Evolutionary conservation across 2,329 filamentous ascomycete species (phyloP), one percentile per base, ranked within the genome.

Genomic region (Talaromyces sp.): DNA sequence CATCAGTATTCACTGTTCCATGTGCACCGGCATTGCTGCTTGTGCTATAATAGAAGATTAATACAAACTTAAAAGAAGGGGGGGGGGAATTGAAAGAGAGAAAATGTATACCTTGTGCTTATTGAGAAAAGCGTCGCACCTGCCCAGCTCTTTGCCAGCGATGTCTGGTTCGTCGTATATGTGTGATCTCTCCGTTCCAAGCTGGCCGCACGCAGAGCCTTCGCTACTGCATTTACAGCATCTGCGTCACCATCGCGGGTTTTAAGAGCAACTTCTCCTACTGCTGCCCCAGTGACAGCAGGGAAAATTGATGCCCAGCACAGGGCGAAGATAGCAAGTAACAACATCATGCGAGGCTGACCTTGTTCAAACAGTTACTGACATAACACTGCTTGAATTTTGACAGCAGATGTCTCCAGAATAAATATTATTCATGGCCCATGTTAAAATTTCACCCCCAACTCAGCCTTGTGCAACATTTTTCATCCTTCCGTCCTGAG

Each of bases 81-180:
- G 13, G 3, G 13, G 22, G 22, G 27, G 15, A 28, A 19, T 39
- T 10, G 15, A 33, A 51, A 36, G 15, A 51, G 51, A 28, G n/a
- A 25, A 25, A 25, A 22, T 10, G 13, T 47, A 33, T 55, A 62
- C 55, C 52, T 32, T 36, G 19, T 30, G 7, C 55, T 28, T 17
- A 42, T 36, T 13, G 53, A 32, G 19, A 62, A 57, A 13, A 62
- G 28, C 19, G 47, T 61, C 30, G 55, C 44, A 8, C 47, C 47
- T 10, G 32, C n/a, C 59, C 59, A 61, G 55, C 47, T 54, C 17
- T 58, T 58, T 19, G 55, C 32, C 28, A 61, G 32, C 30, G 59
- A 61, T 1, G 59, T 61, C 19, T 39, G 51, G 55, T 61, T 61
- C 59, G 58, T 61, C 11, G 47, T 53, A 39, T 61, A 61, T 10